Evolutionary conservation across 371 early-diverging fungal species (phyloP), one percentile per base, ranked within the genome.

Genomic region (Fennellomyces sp.): DNA sequence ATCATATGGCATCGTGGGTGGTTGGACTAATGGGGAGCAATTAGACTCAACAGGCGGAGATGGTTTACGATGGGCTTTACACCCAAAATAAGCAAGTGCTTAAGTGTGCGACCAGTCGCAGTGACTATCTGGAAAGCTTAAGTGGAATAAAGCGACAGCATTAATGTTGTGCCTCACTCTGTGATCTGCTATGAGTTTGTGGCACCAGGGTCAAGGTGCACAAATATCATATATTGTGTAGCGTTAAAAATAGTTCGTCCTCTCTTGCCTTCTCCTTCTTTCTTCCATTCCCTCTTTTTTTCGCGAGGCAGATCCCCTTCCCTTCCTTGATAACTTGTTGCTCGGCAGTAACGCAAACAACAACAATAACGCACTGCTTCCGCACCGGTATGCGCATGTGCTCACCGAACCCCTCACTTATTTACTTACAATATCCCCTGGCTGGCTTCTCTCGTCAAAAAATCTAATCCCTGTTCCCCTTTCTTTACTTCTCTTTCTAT

Each of bases 1-100:
- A n/a, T n/a, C n/a, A n/a, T n/a, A n/a, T n/a, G n/a, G n/a, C n/a
- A n/a, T n/a, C n/a, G 35, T 8, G 35, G 13, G 35, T 8, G 35
- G 13, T 13, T 17, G 29, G 17, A 5, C 27, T 26, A 19, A 54
- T 2, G 11, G 27, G 23, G 10, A 26, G 23, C 1, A 39, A 39
- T 51, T 73, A 81, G 78, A 64, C 76, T 11, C 26, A 54, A 8
- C 75, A 77, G 68, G 70, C 84, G 28, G 80, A 78, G 13, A 64
- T 66, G 23, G 80, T 83, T 17, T 75, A 73, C 45, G 73, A 83
- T 41, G 71, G 75, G 26, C 54, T 83, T 55, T 57, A 31, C 33
- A 41, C 58, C 19, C 21, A 42, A 28, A 47, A 57, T 11, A 29
- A 30, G 48, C 48, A 75, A 23, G 66, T 63, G 5, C 68, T 80